Percentiles rank a stretch among this genome's conserved stretches.
Evolutionary conservation across 106 monocot species (phyloP).

Genomic region (Acanthochlamys bracteata): DNA sequence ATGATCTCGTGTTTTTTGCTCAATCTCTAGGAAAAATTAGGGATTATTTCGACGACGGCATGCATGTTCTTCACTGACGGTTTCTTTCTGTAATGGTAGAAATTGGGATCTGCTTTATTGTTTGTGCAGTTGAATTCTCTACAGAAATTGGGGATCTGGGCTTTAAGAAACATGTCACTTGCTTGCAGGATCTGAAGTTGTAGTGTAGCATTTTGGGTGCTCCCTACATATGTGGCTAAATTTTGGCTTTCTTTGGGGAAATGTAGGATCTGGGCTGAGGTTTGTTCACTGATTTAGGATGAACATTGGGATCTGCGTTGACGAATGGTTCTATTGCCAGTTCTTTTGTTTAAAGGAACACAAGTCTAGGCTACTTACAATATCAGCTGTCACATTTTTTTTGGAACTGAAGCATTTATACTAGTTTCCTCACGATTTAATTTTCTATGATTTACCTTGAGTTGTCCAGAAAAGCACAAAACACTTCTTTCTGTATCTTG

Average conservation of each 20-base stretch:
- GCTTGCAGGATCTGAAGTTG: neutral
- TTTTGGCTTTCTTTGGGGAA: neutral
- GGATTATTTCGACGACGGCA: no score
- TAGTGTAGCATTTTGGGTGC: neutral
- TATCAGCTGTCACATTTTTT: neutral
- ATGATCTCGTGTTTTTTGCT: neutral
- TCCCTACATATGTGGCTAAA: neutral
- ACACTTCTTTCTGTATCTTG: neutral
- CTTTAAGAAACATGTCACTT: neutral
- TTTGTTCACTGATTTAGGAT: neutral
- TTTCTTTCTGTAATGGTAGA: neutral
- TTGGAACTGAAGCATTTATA: neutral
- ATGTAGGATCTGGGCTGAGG: neutral
- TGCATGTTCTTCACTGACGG: conserved; percentile 6
- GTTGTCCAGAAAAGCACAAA: no score
- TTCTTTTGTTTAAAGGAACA: neutral
- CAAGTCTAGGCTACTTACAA: neutral
- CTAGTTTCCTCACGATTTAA: neutral
- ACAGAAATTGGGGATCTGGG: no score
- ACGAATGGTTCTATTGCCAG: neutral
- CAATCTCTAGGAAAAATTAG: neutral
- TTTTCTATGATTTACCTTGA: no score
- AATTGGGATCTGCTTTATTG: neutral
- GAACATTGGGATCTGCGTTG: neutral
- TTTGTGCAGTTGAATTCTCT: neutral